A percentile compares a stretch with the other conserved stretches of the same genome.
phyloP scores from a whole-genome alignment of 106 monocot species.

The Dioscorea dumetorum region DNA sequence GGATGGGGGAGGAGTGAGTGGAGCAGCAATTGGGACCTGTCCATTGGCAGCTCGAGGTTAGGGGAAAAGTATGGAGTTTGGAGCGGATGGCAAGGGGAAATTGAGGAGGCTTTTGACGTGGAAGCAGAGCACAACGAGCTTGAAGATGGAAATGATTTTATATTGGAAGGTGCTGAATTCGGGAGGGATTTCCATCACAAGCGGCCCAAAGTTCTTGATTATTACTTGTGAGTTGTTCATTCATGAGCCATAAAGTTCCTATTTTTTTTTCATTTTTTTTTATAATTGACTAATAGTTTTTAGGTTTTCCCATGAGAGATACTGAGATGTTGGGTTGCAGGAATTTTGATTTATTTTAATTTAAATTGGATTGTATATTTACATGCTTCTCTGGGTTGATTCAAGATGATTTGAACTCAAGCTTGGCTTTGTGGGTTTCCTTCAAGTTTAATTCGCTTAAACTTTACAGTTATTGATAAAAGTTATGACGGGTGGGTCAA shows the following conservation, averaged over 20 bases:
- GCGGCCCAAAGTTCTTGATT: conserved; percentile 10
- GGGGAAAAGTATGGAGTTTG: background rate
- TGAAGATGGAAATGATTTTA: background rate
- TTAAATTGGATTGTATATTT: too few relatives aligned
- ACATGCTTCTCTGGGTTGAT: too few relatives aligned
- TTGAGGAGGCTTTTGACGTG: background rate
- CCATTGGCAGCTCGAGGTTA: conserved; percentile 7
- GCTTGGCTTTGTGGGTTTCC: too few relatives aligned
- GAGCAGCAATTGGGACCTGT: background rate
- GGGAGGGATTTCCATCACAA: conserved; percentile 11
- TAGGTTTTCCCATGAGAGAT: too few relatives aligned
- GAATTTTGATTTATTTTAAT: too few relatives aligned
- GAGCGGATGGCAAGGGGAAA: background rate
- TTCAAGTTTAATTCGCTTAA: too few relatives aligned
- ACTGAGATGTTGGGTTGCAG: too few relatives aligned
- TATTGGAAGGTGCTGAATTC: background rate
- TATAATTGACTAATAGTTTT: background rate
- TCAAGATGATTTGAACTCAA: too few relatives aligned
- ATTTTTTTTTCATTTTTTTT: background rate
- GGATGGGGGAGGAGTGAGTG: background rate
- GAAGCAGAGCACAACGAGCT: background rate
- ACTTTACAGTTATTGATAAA: too few relatives aligned
- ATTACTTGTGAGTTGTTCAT: conserved; percentile 9
- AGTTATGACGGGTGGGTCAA: too few relatives aligned
- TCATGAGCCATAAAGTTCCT: background rate